phyloP scores from a whole-genome alignment of 371 early-diverging fungal species.

The Lichtheimia hyalospora region DNA sequence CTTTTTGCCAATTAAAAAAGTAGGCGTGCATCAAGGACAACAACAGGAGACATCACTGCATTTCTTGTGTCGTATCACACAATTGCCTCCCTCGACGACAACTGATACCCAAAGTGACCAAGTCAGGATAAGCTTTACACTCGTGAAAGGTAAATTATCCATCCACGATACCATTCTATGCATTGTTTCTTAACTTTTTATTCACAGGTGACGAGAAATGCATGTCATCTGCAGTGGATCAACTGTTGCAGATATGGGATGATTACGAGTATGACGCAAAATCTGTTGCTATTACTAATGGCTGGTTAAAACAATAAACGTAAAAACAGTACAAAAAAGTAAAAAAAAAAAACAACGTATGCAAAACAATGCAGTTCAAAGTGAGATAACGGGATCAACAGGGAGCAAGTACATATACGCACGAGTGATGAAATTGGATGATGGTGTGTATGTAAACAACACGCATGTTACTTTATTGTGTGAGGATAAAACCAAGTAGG shows the following conservation, averaged over 20 bases:
- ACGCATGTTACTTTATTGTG: neutral
- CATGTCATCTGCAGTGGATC: slow-evolving; percentile 10
- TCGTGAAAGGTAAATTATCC: slow-evolving; percentile 12
- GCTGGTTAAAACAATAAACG: slow-evolving; percentile 15
- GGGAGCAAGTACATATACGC: too few relatives aligned
- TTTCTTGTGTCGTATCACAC: slow-evolving; percentile 16
- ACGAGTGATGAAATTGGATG: too few relatives aligned
- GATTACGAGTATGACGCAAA: slow-evolving; percentile 20
- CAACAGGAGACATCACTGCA: slow-evolving; percentile 4
- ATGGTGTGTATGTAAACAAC: too few relatives aligned
- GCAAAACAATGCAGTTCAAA: too few relatives aligned
- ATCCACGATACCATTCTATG: too few relatives aligned
- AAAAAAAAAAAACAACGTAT: too few relatives aligned
- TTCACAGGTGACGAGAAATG: slow-evolving; percentile 11
- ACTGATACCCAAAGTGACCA: neutral
- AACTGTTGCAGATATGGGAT: slow-evolving; percentile 14
- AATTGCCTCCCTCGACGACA: neutral
- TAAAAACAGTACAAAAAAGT: too few relatives aligned
- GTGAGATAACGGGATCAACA: too few relatives aligned
- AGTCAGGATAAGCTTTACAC: slow-evolving; percentile 10
- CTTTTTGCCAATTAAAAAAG: neutral
- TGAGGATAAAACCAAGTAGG: too few relatives aligned
- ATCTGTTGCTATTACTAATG: slow-evolving; percentile 17
- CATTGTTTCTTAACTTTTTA: neutral
- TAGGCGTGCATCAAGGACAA: neutral